Evolutionary conservation across 495 filamentous ascomycete genomes (phyloP), one percentile per base, ranked within the genome.

Genomic region (Polyplosphaeria fusca): DNA sequence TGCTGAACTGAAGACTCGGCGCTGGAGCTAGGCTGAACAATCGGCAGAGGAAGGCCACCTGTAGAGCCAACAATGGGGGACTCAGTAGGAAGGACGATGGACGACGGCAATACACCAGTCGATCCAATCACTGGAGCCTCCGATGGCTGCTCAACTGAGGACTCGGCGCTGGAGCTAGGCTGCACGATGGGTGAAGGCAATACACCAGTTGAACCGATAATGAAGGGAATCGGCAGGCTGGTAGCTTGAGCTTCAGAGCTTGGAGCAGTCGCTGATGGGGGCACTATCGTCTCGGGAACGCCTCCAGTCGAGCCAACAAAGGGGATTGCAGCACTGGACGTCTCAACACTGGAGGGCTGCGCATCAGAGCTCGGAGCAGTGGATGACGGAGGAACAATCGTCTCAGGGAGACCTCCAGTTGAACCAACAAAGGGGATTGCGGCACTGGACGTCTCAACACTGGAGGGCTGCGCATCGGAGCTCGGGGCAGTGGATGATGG

Each of bases 51-150:
- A n/a, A n/a, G n/a, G n/a, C n/a, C n/a, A n/a, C n/a, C n/a, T n/a
- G n/a, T n/a, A 13, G 49, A 42, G 24, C 13, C 19, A 19, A 16
- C 14, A 40, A 18, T 18, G 1, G 25, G 41, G 14, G 18, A 7
- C 5, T 16, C 20, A 1, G 51, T 28, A 18, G 51, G 35, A 5
- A 14, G 32, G 27, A 57, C 44, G 16, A 55, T 46, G 2, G 52
- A 55, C 4, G 47, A 43, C 27, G 58, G 58, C 7, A 61, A 26
- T 4, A 11, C 37, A 24, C 44, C 58, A 45, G 58, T 66, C 12
- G 54, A 49, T 13, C 43, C 60, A 35, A 57, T 27, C 2, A 20
- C 19, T 25, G 43, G 49, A 19, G 49, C 37, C 27, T 40, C 39
- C 12, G 49, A 38, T 19, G 42, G 35, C n/a, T 25, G 35, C 28